These are phyloP conservation scores for Chlorella vulgaris DNA, from an alignment of 139 green algal species.

Conservation along the genomic window DNA sequence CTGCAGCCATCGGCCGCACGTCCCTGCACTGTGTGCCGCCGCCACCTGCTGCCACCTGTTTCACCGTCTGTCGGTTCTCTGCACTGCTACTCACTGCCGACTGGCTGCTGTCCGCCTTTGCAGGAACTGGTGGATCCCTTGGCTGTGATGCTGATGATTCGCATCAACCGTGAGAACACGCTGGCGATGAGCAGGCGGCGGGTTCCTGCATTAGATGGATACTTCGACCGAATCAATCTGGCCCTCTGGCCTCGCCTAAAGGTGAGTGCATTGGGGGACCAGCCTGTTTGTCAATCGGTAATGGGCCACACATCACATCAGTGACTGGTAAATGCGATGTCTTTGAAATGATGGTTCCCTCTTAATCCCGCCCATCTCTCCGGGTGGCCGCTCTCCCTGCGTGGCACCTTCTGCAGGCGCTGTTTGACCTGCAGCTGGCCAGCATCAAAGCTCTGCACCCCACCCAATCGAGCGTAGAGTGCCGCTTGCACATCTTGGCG, in stretches of 20 bases:
- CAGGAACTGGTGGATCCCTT: conserved; percentile 75
- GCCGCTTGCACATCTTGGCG: conserved; percentile 18
- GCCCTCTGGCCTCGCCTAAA: conserved; percentile 95
- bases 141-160: conserved; percentile 93
- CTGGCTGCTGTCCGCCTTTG: background rate
- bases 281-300: background rate
- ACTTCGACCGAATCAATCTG: conserved; percentile 94
- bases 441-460: conserved; percentile 57
- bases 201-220: conserved; percentile 88
- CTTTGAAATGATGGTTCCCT: too few species aligned
- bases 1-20: too few species aligned
- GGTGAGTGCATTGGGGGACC: too few species aligned
- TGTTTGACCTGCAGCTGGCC: conserved; percentile 81
- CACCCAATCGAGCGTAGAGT: conserved; percentile 9
- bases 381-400: too few species aligned
- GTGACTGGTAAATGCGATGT: too few species aligned
- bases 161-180: conserved; percentile 88
- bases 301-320: background rate
- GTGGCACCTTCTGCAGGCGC: conserved; percentile 56
- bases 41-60: too few species aligned
- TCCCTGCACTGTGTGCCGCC: too few species aligned
- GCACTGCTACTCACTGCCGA: too few species aligned
- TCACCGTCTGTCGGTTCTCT: too few species aligned
- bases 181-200: conserved; percentile 75
- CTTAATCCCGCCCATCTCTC: background rate